A percentile compares a stretch with the other conserved stretches of the same genome.
These are phyloP conservation scores for Venturia aucupariae DNA, from an alignment of 2,329 filamentous ascomycete species.

Conservation along the genomic window DNA sequence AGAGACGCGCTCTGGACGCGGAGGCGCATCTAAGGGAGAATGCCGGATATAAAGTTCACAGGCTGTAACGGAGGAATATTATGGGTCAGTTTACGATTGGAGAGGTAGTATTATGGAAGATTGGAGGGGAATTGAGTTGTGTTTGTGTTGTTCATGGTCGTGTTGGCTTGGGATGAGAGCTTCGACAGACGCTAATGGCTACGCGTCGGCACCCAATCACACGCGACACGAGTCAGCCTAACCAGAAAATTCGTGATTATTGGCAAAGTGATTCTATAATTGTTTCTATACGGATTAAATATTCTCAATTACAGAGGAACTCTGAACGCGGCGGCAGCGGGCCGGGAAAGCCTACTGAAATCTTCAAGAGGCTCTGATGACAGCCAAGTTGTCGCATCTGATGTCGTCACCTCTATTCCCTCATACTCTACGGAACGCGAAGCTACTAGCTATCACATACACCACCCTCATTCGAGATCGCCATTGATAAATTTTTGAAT, in stretches of 20 bases:
- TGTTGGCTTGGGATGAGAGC: constrained; percentile 2
- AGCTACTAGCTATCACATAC: no score
- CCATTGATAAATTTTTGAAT: background rate
- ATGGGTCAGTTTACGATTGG: background rate
- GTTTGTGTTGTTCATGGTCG: background rate
- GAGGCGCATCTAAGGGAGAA: constrained; percentile 2
- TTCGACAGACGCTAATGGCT: background rate
- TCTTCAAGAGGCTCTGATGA: no score
- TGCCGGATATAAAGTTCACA: background rate
- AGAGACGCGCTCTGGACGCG: constrained; percentile 13
- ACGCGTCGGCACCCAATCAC: background rate
- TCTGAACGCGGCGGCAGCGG: no score
- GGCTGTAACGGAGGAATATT: background rate
- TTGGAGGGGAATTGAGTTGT: background rate
- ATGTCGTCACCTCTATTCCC: no score
- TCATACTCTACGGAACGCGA: no score
- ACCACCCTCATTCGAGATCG: no score
- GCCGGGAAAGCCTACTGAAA: no score
- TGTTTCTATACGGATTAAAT: no score
- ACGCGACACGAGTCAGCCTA: background rate
- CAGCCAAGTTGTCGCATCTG: no score
- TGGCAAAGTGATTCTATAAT: background rate
- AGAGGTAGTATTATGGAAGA: background rate
- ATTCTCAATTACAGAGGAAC: no score
- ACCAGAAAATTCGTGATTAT: background rate